phyloP scores from a whole-genome alignment of 2,329 filamentous ascomycete genomes.

The Aspergillus luchuensis region DNA sequence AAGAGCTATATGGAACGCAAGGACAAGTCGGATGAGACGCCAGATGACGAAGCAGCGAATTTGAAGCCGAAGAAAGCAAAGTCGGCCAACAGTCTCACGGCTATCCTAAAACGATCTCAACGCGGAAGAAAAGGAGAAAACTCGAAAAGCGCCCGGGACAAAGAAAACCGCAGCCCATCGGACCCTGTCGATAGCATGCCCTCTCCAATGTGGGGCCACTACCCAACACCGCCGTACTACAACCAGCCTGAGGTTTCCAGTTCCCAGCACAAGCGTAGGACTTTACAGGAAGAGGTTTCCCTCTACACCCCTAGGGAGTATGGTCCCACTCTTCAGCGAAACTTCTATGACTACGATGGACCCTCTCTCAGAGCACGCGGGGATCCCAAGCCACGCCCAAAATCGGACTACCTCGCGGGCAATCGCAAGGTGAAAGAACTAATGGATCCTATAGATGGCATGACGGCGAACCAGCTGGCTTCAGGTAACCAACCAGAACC shows the following conservation, averaged over 20 bases:
- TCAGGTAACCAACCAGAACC: constrained; percentile 17
- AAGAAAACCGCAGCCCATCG: constrained; percentile 76
- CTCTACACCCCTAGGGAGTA: constrained; percentile 63
- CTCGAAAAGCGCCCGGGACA: constrained; percentile 62
- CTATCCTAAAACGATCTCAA: constrained; percentile 72
- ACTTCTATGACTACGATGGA: constrained; percentile 58
- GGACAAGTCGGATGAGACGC: constrained; percentile 38
- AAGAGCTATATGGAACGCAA: constrained; percentile 51
- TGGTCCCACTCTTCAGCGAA: constrained; percentile 62
- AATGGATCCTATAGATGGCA: constrained; percentile 30
- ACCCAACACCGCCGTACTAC: constrained; percentile 51
- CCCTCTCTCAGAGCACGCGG: constrained; percentile 45
- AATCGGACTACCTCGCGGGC: constrained; percentile 51
- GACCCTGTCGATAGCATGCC: constrained; percentile 49
- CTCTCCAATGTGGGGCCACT: constrained; percentile 81
- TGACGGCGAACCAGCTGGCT: constrained; percentile 28
- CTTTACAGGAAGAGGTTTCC: constrained; percentile 57
- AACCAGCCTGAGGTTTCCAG: constrained; percentile 41
- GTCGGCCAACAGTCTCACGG: constrained; percentile 78
- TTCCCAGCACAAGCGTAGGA: constrained; percentile 48
- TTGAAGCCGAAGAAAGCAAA: constrained; percentile 69
- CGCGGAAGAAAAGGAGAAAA: constrained; percentile 66
- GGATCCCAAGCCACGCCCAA: constrained; percentile 52
- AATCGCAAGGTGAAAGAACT: constrained; percentile 44
- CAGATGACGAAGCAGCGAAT: constrained; percentile 38